phyloP scores from a whole-genome alignment of 1,284 basidiomycete species.

The Moesziomyces sp. region DNA sequence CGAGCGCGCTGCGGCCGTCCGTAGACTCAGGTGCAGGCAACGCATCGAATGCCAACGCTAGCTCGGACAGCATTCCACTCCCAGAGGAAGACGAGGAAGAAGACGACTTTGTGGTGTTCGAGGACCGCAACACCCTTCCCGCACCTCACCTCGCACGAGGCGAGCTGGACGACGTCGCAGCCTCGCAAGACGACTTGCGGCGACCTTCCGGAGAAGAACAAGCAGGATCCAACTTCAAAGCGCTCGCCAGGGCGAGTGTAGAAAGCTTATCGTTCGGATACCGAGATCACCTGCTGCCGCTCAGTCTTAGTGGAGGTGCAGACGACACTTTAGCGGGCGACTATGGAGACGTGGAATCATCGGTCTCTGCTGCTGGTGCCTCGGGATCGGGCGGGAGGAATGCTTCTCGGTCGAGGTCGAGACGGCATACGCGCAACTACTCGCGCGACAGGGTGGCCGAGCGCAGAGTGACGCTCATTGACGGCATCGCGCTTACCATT shows the following conservation, averaged over 20 bases:
- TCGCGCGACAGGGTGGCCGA: slow-evolving; percentile 18
- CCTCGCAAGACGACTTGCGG: not conserved
- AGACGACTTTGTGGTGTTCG: slow-evolving; percentile 58
- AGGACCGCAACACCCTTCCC: slow-evolving; percentile 30
- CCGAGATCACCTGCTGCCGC: slow-evolving; percentile 52
- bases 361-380: slow-evolving; percentile 16
- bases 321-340: slow-evolving; percentile 49
- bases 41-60: slow-evolving; percentile 14
- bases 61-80: slow-evolving; percentile 31
- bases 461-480: slow-evolving; percentile 35
- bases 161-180: slow-evolving; percentile 23
- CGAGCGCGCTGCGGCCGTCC: slow-evolving; percentile 23
- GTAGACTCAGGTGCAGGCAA: slow-evolving; percentile 1
- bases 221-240: slow-evolving; percentile 3
- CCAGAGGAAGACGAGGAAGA: slow-evolving; percentile 50
- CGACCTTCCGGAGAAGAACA: not conserved
- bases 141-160: slow-evolving; percentile 21
- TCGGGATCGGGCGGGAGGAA: slow-evolving; percentile 6
- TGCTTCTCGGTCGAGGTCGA: not conserved
- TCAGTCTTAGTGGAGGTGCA: slow-evolving; percentile 49
- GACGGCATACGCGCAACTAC: slow-evolving; percentile 20
- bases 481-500: slow-evolving; percentile 57
- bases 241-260: slow-evolving; percentile 39
- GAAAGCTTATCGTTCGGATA: slow-evolving; percentile 58
- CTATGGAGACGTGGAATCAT: slow-evolving; percentile 51